These are phyloP conservation scores for Phialocephala subalpina DNA, from an alignment of 2,329 filamentous ascomycete species.

Conservation along the genomic window DNA sequence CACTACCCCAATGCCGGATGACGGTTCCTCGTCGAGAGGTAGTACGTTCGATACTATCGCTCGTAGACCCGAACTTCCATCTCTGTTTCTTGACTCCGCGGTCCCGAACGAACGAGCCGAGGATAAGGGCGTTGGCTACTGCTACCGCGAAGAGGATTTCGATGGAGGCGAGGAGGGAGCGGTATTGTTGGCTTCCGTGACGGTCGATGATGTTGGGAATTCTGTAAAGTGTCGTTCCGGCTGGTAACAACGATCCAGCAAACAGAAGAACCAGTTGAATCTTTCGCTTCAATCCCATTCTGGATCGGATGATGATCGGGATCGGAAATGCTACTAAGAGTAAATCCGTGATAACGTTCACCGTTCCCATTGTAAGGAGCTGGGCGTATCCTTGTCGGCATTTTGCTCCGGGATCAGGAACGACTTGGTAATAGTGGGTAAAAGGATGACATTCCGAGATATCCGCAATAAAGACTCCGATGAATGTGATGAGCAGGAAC, in stretches of 20 bases:
- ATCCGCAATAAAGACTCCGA: conserved; percentile 82
- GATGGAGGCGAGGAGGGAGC: conserved; percentile 87
- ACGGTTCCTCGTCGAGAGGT: conserved; percentile 52
- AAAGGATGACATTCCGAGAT: conserved; percentile 85
- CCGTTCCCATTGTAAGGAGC: conserved; percentile 87
- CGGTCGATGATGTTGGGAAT: conserved; percentile 78
- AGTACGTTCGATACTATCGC: conserved; percentile 67
- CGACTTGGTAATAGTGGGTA: conserved; percentile 78
- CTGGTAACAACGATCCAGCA: conserved; percentile 81
- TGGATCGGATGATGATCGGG: conserved; percentile 82
- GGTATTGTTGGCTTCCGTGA: conserved; percentile 81
- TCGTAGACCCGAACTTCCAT: conserved; percentile 70
- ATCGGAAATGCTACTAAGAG: conserved; percentile 89
- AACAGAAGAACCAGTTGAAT: conserved; percentile 82
- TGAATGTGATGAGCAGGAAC: conserved; percentile 80
- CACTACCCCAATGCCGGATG: conserved; percentile 81
- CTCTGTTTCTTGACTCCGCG: conserved; percentile 89
- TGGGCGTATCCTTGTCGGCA: conserved; percentile 90
- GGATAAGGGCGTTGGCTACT: conserved; percentile 86
- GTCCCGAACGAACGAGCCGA: conserved; percentile 93
- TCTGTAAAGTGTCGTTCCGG: conserved; percentile 81
- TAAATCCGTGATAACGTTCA: conserved; percentile 89
- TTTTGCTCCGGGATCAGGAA: conserved; percentile 83
- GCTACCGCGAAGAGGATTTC: conserved; percentile 90
- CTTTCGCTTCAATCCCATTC: conserved; percentile 81